These are phyloP conservation scores for Francoa sonchifolia DNA, from an alignment of 441 rosid species.

Conservation along the genomic window DNA sequence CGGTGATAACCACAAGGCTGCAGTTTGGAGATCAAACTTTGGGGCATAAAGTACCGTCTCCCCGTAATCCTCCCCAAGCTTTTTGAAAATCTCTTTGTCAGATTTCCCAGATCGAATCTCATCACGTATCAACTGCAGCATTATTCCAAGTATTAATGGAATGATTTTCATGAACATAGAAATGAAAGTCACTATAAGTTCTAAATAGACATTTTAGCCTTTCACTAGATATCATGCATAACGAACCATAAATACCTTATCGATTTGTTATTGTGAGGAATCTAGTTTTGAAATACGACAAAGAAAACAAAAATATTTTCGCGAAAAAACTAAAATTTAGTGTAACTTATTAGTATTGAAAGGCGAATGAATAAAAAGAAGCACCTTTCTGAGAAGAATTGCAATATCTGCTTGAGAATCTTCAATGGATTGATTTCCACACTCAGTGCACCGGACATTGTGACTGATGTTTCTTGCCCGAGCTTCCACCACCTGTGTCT, in stretches of 20 bases:
- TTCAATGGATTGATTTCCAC: slow-evolving; percentile 96
- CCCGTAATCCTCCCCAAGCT: slow-evolving; percentile 84
- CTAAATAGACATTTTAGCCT: too few species aligned
- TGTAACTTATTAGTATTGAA: too few species aligned
- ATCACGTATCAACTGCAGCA: slow-evolving; percentile 67
- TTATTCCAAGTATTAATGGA: not conserved
- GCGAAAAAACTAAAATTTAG: too few species aligned
- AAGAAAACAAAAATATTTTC: too few species aligned
- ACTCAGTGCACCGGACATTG: slow-evolving; percentile 87
- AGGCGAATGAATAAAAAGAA: too few species aligned
- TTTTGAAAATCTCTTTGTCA: slow-evolving; percentile 79
- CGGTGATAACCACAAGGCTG: slow-evolving; percentile 86
- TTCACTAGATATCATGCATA: too few species aligned
- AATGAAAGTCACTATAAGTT: too few species aligned
- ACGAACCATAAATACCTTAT: not conserved
- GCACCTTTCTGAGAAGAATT: slow-evolving; percentile 74
- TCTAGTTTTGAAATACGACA: too few species aligned
- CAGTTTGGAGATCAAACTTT: slow-evolving; percentile 84
- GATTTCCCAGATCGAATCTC: slow-evolving; percentile 71
- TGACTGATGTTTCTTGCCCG: slow-evolving; percentile 85
- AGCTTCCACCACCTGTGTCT: slow-evolving; percentile 54
- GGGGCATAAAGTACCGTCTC: slow-evolving; percentile 92
- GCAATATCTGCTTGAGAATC: slow-evolving; percentile 97
- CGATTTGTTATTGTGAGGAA: too few species aligned
- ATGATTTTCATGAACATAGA: too few species aligned